These are phyloP conservation scores for Meira nashicola DNA, from an alignment of 1,284 basidiomycete species.

Conservation along the genomic window DNA sequence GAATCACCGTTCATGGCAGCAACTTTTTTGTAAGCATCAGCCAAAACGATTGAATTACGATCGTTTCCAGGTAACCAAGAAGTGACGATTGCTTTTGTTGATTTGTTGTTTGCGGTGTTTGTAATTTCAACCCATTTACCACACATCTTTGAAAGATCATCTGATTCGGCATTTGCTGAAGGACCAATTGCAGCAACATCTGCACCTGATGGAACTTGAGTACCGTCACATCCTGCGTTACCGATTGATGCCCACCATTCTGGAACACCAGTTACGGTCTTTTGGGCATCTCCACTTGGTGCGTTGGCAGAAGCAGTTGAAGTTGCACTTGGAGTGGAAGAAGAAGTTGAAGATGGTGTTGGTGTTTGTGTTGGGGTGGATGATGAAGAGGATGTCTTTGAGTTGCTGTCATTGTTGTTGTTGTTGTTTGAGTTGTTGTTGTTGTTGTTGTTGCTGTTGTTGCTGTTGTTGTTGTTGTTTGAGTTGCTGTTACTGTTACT, in stretches of 20 bases:
- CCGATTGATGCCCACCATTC: slow-evolving; percentile 8
- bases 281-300: neutral
- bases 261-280: slow-evolving; percentile 6
- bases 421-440: slow-evolving; percentile 5
- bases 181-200: slow-evolving; percentile 2
- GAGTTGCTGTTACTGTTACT: slow-evolving; percentile 1
- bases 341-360: neutral
- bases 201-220: neutral
- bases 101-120: neutral
- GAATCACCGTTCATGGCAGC: neutral
- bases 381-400: neutral
- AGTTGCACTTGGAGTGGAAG: neutral
- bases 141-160: neutral
- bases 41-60: neutral
- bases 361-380: neutral
- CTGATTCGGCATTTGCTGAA: neutral
- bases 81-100: slow-evolving; percentile 2
- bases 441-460: slow-evolving; percentile 12
- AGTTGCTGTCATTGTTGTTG: neutral
- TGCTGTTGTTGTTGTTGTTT: neutral
- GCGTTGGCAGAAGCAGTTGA: neutral
- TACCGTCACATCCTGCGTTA: slow-evolving; percentile 3
- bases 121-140: slow-evolving; percentile 2
- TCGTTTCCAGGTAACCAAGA: neutral
- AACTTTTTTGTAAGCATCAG: neutral